Evolutionary conservation across 2,329 filamentous ascomycete genomes (phyloP), one percentile per base, ranked within the genome.

Genomic region (Periconia sp.): DNA sequence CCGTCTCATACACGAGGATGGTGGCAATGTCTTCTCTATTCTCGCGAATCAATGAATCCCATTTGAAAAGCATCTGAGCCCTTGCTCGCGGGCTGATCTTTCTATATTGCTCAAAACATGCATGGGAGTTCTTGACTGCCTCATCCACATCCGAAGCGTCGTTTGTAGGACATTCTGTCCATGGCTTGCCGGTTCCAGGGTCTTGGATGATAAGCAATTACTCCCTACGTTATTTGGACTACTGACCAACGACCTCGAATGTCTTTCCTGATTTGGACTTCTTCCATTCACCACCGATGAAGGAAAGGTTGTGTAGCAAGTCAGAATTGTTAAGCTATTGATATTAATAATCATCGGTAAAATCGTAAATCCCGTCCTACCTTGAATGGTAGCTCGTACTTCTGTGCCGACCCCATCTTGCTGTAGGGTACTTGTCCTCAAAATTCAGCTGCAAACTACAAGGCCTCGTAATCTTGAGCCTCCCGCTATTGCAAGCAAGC

Each of bases 11-110:
- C 0, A 82, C 83, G 3, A 86, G 71, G 42, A 86, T 81, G 16
- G 78, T 78, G 3, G 83, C 82, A 23, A 87, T 68, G 53, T 87
- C 84, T 36, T 84, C 80, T 46, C 73, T 76, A 52, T 85, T 80
- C 38, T 80, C 81, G 6, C 79, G 76, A 52, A 87, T 86, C 41
- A 88, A 73, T 3, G 76, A 65, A 65, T 87, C 81, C 83, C 84
- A 88, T 64, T 82, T 82, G 40, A 84, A 66, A 8, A 88, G 71
- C 66, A 81, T 78, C 54, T 85, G 78, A 2, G 84, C 84, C 39
- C 84, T 78, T 38, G 76, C 74, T 12, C 82, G 75, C 0, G 85
- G 84, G 51, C 79, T 86, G 40, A 78, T 68, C 49, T 82, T 84
- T 44, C 74, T 76, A 69, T 81, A 88, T 15, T 69, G 68, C 49